These are phyloP conservation scores for Talaromyces sp. DNA, from an alignment of 2,329 filamentous ascomycete species.

Conservation along the genomic window DNA sequence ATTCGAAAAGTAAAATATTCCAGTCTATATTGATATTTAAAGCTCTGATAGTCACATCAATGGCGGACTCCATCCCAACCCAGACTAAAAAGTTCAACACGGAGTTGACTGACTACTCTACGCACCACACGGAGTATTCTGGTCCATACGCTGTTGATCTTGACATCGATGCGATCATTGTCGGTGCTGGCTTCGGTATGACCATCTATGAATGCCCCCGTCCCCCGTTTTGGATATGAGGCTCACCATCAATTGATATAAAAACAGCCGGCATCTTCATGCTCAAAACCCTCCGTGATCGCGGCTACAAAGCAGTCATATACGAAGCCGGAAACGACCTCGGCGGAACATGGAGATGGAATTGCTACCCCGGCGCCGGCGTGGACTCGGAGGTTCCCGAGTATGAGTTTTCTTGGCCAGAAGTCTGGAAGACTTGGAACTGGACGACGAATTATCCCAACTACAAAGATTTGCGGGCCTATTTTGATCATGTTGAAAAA, in stretches of 20 bases:
- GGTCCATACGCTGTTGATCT: conserved; percentile 17
- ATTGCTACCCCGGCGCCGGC: conserved; percentile 48
- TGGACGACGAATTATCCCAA: conserved; percentile 33
- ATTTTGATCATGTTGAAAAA: conserved; percentile 45
- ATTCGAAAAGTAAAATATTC: background rate
- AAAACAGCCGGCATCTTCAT: conserved; percentile 39
- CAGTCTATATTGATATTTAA: background rate
- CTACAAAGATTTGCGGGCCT: conserved; percentile 36
- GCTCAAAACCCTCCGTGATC: conserved; percentile 45
- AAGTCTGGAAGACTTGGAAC: conserved; percentile 42
- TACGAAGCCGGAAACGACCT: conserved; percentile 48
- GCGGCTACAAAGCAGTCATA: conserved; percentile 42
- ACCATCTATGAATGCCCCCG: background rate
- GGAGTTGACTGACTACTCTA: background rate
- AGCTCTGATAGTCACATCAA: background rate
- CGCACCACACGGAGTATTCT: background rate
- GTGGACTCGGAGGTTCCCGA: conserved; percentile 50
- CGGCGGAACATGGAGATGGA: conserved; percentile 52
- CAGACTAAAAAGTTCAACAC: background rate
- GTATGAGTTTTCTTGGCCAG: conserved; percentile 51
- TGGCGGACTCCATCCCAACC: background rate
- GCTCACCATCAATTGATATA: background rate
- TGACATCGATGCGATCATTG: conserved; percentile 23
- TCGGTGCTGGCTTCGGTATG: conserved; percentile 24
- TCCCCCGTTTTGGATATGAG: background rate